phyloP scores from a whole-genome alignment of 805 yeast species.

The Saccharomycopsis olivae region DNA sequence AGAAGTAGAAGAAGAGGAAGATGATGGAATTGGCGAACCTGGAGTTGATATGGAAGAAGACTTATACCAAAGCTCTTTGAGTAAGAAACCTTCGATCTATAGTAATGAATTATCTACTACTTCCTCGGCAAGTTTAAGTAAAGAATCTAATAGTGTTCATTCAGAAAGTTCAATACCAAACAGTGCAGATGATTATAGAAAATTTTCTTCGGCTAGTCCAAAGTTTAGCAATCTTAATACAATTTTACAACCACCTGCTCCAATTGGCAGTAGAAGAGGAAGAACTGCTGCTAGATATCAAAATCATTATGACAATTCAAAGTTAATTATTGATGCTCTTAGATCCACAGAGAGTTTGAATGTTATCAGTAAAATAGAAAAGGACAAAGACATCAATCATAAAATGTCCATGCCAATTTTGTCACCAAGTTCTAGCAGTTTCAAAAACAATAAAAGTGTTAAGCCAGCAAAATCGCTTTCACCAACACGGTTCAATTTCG shows the following conservation, averaged over 20 bases:
- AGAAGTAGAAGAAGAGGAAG: conserved; percentile 8
- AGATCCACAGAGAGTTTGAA: conserved; percentile 29
- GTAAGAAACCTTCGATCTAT: conserved; percentile 18
- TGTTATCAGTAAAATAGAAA: conserved; percentile 7
- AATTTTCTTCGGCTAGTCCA: conserved; percentile 5
- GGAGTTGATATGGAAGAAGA: conserved; percentile 20
- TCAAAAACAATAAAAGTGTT: not conserved
- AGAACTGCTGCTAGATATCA: conserved; percentile 40
- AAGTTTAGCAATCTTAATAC: conserved; percentile 12
- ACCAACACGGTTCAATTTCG: conserved; percentile 17
- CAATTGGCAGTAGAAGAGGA: conserved; percentile 18
- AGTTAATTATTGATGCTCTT: conserved; percentile 34
- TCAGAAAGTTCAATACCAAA: conserved; percentile 9
- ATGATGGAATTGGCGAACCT: conserved; percentile 6
- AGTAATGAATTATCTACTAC: conserved; percentile 11
- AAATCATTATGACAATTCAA: conserved; percentile 36
- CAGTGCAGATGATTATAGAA: conserved; percentile 11
- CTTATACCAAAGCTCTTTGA: conserved; percentile 9
- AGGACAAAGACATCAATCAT: conserved; percentile 9
- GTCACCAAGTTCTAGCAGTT: not conserved
- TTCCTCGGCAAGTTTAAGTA: conserved; percentile 6
- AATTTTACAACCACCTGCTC: conserved; percentile 17
- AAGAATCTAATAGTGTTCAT: conserved; percentile 11
- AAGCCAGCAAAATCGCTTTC: conserved; percentile 8
- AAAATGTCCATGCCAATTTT: conserved; percentile 12